These are phyloP conservation scores for Fulvia fulva DNA, from an alignment of 2,329 filamentous ascomycete genomes.

Conservation along the genomic window DNA sequence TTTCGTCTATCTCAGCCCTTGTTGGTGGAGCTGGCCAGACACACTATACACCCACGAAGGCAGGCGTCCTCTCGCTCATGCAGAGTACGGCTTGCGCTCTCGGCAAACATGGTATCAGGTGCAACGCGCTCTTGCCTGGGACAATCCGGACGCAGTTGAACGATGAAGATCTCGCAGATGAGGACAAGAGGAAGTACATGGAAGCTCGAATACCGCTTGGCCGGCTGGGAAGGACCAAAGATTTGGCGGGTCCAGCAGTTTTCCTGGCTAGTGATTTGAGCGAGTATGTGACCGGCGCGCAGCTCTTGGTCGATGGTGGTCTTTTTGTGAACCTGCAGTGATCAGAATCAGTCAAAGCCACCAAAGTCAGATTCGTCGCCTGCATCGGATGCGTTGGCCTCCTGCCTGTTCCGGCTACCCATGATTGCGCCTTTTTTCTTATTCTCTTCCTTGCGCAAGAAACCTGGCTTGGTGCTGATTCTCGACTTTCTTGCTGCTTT, in stretches of 20 bases:
- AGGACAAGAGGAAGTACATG: conserved; percentile 71
- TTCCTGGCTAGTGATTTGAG: conserved; percentile 79
- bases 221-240: conserved; percentile 65
- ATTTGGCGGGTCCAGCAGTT: conserved; percentile 78
- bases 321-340: conserved; percentile 85
- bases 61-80: conserved; percentile 75
- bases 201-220: conserved; percentile 76
- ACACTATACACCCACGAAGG: conserved; percentile 88
- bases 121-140: conserved; percentile 78
- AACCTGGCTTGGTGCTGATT: conserved; percentile 82
- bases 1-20: conserved; percentile 69
- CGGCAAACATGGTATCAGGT: conserved; percentile 70
- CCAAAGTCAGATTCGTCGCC: conserved; percentile 38
- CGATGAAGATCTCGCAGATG: conserved; percentile 72
- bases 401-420: conserved; percentile 34
- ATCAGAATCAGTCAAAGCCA: conserved; percentile 36
- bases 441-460: conserved; percentile 65
- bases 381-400: conserved; percentile 15
- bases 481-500: conserved; percentile 52
- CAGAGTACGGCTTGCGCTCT: conserved; percentile 77
- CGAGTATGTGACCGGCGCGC: conserved; percentile 76
- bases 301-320: conserved; percentile 82
- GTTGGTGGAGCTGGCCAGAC: conserved; percentile 75
- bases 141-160: conserved; percentile 83
- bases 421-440: conserved; percentile 49